These are phyloP conservation scores for Lachnellula cervina DNA, from an alignment of 2,329 filamentous ascomycete genomes.

Conservation along the genomic window DNA sequence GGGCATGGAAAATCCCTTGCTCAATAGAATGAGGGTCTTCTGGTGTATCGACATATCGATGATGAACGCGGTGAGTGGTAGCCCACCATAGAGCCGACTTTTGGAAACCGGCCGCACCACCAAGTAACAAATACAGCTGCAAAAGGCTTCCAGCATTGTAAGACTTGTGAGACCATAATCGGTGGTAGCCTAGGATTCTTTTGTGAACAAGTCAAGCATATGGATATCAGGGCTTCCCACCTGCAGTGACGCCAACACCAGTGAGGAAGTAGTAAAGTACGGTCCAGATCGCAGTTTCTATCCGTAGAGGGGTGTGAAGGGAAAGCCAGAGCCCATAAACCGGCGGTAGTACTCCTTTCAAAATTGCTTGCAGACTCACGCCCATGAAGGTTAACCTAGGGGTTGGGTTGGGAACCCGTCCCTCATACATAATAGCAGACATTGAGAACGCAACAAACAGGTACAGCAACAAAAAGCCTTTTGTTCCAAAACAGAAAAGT, in stretches of 20 bases:
- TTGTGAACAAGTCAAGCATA: conserved; percentile 8
- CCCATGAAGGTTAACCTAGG: background rate
- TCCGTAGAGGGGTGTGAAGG: conserved; percentile 63
- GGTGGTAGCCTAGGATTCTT: conserved; percentile 55
- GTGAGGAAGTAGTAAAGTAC: conserved; percentile 77
- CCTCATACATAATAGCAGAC: background rate
- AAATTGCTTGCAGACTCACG: background rate
- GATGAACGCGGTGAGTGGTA: conserved; percentile 76
- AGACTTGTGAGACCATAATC: conserved; percentile 78
- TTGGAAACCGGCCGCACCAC: conserved; percentile 75
- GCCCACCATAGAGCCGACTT: conserved; percentile 86
- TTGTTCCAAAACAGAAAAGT: background rate
- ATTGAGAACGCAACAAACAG: background rate
- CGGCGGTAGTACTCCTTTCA: background rate
- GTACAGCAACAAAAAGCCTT: background rate
- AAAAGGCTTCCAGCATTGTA: conserved; percentile 71
- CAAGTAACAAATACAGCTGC: conserved; percentile 70
- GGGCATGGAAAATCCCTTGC: conserved; percentile 76
- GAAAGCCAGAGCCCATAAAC: background rate
- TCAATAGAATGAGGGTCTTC: conserved; percentile 86
- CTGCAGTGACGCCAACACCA: conserved; percentile 71
- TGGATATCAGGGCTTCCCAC: conserved; percentile 47
- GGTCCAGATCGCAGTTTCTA: conserved; percentile 66
- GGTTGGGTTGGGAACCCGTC: background rate
- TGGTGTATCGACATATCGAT: conserved; percentile 84